These are phyloP conservation scores for Trypanosoma avium DNA, from an alignment of 208 protist genomes.

Conservation along the genomic window DNA sequence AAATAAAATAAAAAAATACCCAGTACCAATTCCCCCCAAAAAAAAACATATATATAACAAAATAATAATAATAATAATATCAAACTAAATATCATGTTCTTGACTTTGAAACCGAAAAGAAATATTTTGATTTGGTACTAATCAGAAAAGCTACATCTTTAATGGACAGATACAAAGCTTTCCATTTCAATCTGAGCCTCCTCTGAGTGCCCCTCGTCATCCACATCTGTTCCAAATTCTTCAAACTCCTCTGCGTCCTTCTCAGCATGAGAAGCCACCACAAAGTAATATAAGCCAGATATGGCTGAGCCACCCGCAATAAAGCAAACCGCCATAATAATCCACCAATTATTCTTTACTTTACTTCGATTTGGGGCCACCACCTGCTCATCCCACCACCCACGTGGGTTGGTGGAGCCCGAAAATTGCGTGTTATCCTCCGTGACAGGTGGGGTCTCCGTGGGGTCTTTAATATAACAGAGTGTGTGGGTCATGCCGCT, in stretches of 20 bases:
- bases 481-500: slow-evolving; percentile 7
- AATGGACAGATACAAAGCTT: not conserved
- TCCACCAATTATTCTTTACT: not conserved
- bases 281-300: not conserved
- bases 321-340: not conserved
- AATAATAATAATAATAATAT: too few relatives aligned
- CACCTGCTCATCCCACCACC: not conserved
- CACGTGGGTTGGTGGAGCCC: too few relatives aligned
- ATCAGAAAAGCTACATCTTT: too few relatives aligned
- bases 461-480: not conserved
- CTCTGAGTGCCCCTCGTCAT: not conserved
- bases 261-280: not conserved
- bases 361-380: not conserved
- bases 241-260: not conserved
- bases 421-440: too few relatives aligned
- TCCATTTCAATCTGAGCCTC: not conserved
- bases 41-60: not conserved
- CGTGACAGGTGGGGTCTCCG: not conserved
- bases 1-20: too few relatives aligned
- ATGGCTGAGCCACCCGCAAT: not conserved
- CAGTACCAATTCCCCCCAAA: too few relatives aligned
- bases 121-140: too few relatives aligned
- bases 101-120: too few relatives aligned
- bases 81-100: too few relatives aligned
- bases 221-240: not conserved